Evolutionary conservation across 495 filamentous ascomycete genomes (phyloP), one percentile per base, ranked within the genome.

Genomic region (Aspergillus baeticus): DNA sequence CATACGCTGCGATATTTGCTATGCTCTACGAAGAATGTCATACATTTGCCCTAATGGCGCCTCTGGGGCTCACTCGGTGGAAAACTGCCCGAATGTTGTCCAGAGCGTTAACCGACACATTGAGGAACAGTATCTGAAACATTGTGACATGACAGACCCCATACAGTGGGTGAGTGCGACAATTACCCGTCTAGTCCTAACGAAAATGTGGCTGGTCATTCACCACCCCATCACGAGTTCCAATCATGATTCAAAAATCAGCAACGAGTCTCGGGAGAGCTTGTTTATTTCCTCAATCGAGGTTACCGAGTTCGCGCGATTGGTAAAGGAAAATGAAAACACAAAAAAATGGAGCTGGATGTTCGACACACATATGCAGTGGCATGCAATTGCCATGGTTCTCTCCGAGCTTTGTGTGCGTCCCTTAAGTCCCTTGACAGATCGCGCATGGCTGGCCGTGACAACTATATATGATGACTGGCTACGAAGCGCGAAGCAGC

Each of bases 361-460:
- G 8, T 92, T 91, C 71, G 80, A 84, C 62, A 89, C 85, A 0
- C 91, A 92, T 66, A 85, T 86, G 17, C 89, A 93, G 55, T 91
- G 87, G 86, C 88, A 93, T 57, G 88, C 90, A 5, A 78, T 94
- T 3, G 88, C 86, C 2, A 89, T 89, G 61, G 77, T 73, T 5
- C 69, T 96, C 6, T 71, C 89, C 1, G 93, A 97, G 62, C 77
- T 95, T 4, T 87, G 87, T 62, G 81, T 87, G 21, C 84, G 90
- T 20, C 84, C 87, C 17, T 81, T 78, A 33, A 78, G 85, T 44
- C 84, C 85, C 60, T 53, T 87, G 11, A 88, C 89, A 1, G 88
- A 96, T 51, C 82, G 92, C 3, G 91, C 88, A 2, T 98, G 93
- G 93, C 69, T 71, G 11, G 88, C 89, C 0, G 75, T 97, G 8